Base-by-base conservation (phyloP, 805 yeast genomes). In the Pachysolen tannophilus region DNA sequence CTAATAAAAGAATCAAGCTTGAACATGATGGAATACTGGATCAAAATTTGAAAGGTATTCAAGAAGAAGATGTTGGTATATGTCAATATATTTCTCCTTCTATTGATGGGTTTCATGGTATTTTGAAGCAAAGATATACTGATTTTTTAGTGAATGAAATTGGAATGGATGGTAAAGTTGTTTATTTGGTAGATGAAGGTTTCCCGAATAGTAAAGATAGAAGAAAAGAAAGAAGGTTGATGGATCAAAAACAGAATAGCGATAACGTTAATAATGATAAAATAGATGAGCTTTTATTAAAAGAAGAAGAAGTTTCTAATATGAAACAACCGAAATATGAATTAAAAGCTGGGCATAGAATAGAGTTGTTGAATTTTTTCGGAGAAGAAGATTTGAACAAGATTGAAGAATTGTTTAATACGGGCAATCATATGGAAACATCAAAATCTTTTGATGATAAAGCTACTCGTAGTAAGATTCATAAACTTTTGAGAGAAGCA, bases 71-170 rank as follows among this genome's bases (percentile, higher is more conserved):
- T 53, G 98, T 92, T 8, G 98, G 98, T 5, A 90, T 92, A 43
- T 77, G 85, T 1, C 73, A 74, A 34, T 88, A 63, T 47, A 58
- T 86, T 24, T 73, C 75, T 32, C 53, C 64, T 2, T 67, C 61
- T 4, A 47, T 64, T 18, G 56, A 65, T 8, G 94, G 96, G 3
- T 85, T 92, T 43, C 54, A 56, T 13, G 98, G 97, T 3, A 67
- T 71, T 10, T 65, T 92, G 47, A 92, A 92, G 56, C 94, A 84
- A 51, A 66, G 96, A 42, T 88, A 87, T 58, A 80, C 95, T 9
- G 99, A 92, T 54, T 92, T 92, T 54, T 69, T 85, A 52, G 99
- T 92, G 30, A 85, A 87, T 56, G 99, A 92, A 56, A 81, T 92
- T 38, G 81, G 68, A 41, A 46, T 59, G 20, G 60, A 72, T 16